A percentile compares a stretch with the other conserved stretches of the same genome.
These are phyloP conservation scores for Zopfia rhizophila DNA, from an alignment of 2,329 filamentous ascomycete genomes.

Conservation along the genomic window DNA sequence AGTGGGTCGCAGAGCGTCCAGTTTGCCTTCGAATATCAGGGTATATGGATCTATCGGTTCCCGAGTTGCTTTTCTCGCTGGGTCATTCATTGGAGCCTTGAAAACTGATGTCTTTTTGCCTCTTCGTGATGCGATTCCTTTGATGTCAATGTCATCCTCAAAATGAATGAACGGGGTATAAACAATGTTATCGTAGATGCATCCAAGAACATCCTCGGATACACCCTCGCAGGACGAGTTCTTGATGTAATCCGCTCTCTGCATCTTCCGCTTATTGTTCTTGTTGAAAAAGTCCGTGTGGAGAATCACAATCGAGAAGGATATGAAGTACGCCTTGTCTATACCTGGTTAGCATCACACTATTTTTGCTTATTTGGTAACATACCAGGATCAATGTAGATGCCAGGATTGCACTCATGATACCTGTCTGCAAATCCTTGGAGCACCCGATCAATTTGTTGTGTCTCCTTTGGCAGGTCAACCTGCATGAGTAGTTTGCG, in stretches of 20 bases:
- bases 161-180: conserved; percentile 99
- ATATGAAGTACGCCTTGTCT: conserved; percentile 98
- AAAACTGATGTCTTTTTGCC: conserved; percentile 71
- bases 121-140: conserved; percentile 76
- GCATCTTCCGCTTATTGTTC: conserved; percentile 99
- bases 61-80: conserved; percentile 71
- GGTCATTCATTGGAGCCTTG: conserved; percentile 70
- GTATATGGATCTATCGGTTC: conserved; percentile 97
- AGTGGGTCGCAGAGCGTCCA: conserved; percentile 83
- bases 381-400: conserved; percentile 79
- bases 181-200: conserved; percentile 98
- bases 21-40: conserved; percentile 87
- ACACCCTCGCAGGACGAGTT: conserved; percentile 93
- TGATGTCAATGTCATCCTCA: conserved; percentile 87
- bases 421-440: conserved; percentile 97
- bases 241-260: conserved; percentile 92
- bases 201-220: conserved; percentile 91
- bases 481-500: conserved; percentile 96
- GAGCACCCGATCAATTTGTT: conserved; percentile 94
- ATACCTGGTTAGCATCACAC: conserved; percentile 29
- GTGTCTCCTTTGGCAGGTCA: conserved; percentile 94
- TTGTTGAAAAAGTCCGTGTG: conserved; percentile 99
- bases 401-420: conserved; percentile 97
- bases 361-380: not conserved
- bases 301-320: conserved; percentile 94